phyloP scores from a whole-genome alignment of 2,329 filamentous ascomycete genomes.

The Phialemoniopsis sp. region DNA sequence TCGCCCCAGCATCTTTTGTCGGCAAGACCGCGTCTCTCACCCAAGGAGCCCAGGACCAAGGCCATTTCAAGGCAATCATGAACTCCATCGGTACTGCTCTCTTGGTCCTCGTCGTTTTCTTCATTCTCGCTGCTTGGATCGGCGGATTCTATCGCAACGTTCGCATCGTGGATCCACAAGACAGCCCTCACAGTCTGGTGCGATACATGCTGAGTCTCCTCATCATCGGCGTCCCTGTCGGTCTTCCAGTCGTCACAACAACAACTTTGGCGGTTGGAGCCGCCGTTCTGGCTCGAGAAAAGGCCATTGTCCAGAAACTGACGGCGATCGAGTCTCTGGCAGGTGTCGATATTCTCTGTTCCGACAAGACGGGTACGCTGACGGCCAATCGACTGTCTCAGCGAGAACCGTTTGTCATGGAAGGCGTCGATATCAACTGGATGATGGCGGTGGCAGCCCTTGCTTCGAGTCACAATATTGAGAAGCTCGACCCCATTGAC shows the following conservation, averaged over 20 bases:
- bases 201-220: constrained; percentile 66
- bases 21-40: constrained; percentile 71
- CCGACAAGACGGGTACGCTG: constrained; percentile 72
- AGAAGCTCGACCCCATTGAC: constrained; percentile 75
- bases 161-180: constrained; percentile 53
- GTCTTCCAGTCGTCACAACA: constrained; percentile 74
- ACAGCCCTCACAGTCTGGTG: constrained; percentile 59
- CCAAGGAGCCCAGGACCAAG: constrained; percentile 69
- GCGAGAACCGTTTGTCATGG: constrained; percentile 71
- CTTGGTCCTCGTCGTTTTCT: constrained; percentile 73
- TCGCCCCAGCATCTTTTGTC: constrained; percentile 70
- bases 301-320: constrained; percentile 56
- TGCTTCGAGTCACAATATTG: constrained; percentile 74
- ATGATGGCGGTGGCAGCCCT: constrained; percentile 79
- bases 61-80: constrained; percentile 79
- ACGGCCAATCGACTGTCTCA: constrained; percentile 73
- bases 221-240: constrained; percentile 75
- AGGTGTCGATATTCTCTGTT: constrained; percentile 65
- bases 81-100: constrained; percentile 73
- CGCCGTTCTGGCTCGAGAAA: constrained; percentile 48
- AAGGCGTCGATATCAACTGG: constrained; percentile 77
- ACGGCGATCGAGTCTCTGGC: constrained; percentile 65
- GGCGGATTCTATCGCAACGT: constrained; percentile 74
- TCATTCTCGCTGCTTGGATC: constrained; percentile 71
- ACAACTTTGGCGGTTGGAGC: constrained; percentile 56